phyloP scores from a whole-genome alignment of 2,329 filamentous ascomycete genomes.

The Arthroderma uncinatum region DNA sequence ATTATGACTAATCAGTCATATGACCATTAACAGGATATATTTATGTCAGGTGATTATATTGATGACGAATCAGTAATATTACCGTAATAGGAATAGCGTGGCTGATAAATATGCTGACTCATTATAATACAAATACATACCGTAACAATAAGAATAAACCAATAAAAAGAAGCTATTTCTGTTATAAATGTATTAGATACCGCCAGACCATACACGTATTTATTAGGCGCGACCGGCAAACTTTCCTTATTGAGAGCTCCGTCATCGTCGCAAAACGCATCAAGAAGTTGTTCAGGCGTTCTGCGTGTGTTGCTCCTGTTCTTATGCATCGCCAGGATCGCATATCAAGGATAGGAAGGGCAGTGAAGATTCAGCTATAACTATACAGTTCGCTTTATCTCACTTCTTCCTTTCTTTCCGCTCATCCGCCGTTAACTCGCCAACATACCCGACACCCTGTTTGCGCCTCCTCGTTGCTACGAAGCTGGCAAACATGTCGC shows the following conservation, averaged over 20 bases:
- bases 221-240: neutral
- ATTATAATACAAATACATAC: too few species aligned
- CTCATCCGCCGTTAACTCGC: neutral
- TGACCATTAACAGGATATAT: too few species aligned
- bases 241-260: neutral
- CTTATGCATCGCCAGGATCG: neutral
- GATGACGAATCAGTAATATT: too few species aligned
- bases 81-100: too few species aligned
- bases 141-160: neutral
- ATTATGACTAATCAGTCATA: too few species aligned
- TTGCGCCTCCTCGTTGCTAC: neutral
- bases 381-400: neutral
- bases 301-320: neutral
- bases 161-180: neutral
- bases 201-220: neutral
- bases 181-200: neutral
- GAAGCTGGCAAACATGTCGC: constrained; percentile 7
- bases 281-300: neutral
- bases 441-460: too few species aligned
- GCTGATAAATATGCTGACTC: too few species aligned
- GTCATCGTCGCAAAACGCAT: neutral
- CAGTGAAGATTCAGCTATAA: neutral
- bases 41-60: too few species aligned
- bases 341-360: neutral
- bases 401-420: neutral